Percentiles rank a stretch among this genome's conserved stretches.
Conservation (phyloP, 257 asterid species). For the Orobanche coerulescens region DNA sequence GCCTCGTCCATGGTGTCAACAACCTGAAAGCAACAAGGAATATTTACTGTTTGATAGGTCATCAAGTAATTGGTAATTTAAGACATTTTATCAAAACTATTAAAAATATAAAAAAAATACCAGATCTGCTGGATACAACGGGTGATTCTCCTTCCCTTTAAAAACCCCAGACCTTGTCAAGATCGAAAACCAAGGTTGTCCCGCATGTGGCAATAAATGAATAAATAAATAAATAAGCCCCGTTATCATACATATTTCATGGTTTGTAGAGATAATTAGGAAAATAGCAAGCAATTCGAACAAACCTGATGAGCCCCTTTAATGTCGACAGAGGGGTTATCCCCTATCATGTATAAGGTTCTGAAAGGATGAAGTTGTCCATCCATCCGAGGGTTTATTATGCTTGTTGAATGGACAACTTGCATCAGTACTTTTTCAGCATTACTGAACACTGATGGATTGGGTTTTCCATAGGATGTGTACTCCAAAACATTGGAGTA, state of each 20-base stretch:
- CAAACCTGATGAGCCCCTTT: conserved; percentile 78
- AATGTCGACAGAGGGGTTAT: conserved; percentile 79
- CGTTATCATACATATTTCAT: neutral
- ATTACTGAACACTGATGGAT: conserved; percentile 60
- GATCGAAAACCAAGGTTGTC: conserved; percentile 82
- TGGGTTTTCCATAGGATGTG: conserved; percentile 83
- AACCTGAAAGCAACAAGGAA: conserved; percentile 39
- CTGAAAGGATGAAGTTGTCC: conserved; percentile 30
- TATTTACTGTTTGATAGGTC: neutral
- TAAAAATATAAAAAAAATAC: conserved; percentile 26
- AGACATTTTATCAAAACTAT: neutral
- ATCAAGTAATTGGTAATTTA: neutral
- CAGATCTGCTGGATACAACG: conserved; percentile 64
- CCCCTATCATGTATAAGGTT: conserved; percentile 84
- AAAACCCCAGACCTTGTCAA: conserved; percentile 88
- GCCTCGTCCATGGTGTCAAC: conserved; percentile 87
- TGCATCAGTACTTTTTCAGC: conserved; percentile 63
- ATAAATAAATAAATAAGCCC: too few relatives aligned
- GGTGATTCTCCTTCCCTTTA: conserved; percentile 59
- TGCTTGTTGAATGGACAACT: conserved; percentile 34
- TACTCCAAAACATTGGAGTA: conserved; percentile 53
- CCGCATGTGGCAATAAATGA: conserved; percentile 46
- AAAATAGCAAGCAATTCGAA: conserved; percentile 11
- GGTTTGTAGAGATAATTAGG: neutral
- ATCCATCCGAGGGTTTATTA: conserved; percentile 14